Evolutionary conservation across 2,329 filamentous ascomycete species (phyloP), one percentile per base, ranked within the genome.

Genomic region (Trichoderma guizhouense): DNA sequence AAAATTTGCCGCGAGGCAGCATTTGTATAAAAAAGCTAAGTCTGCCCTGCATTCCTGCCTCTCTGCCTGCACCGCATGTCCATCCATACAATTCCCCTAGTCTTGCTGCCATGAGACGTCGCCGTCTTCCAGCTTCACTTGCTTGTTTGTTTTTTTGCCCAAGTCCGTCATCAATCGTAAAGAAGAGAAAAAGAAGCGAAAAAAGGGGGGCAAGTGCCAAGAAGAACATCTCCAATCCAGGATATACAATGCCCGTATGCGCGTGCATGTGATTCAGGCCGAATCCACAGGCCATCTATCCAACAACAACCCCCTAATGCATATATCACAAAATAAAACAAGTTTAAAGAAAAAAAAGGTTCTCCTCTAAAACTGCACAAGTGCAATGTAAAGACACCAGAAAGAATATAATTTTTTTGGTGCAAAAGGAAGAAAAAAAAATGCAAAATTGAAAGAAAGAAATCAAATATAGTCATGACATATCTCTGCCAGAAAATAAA

Each of bases 1-100:
- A 81, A 79, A 68, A 82, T 78, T 78, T 83, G 82, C 84, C 84
- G 84, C 75, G 84, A 84, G 84, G 84, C 83, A 85, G 79, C 82
- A 80, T 82, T 84, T 84, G 81, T 84, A 82, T 79, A 78, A 78
- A 66, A 69, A 32, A 61, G 57, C 66, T 32, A 61, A 78, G 60
- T 69, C 67, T 74, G 66, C 64, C 68, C 71, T 39, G 51, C 66
- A 53, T 57, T 28, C 53, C 34, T 34, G n/a, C 60, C 32, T 66
- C 30, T 66, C 43, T 47, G 43, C n/a, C 43, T 47, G 43, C 43
- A 47, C 18, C 26, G 26, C 55, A 34, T 61, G 26, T 69, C 36
- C 53, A 34, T 43, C 5, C 30, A 39, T 32, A 7, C 34, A 36
- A 6, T 47, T 32, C n/a, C 7, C 43, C 14, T 21, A 34, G 18